Conservation (phyloP, 169 alveolate species). For the Fabrea salina region DNA sequence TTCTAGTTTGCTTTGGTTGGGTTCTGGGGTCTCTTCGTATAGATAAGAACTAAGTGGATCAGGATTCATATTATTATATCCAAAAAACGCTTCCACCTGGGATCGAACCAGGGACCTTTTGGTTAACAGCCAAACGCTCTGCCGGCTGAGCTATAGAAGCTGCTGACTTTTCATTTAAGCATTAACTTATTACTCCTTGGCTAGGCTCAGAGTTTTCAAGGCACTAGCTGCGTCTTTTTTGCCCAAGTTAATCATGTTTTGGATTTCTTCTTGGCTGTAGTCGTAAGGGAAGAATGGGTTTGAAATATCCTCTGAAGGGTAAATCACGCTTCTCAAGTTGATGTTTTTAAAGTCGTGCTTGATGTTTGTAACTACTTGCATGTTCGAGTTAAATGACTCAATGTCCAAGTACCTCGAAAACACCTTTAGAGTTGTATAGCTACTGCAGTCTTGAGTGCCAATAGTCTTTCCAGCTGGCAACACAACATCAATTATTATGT, state of each 20-base stretch:
- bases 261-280: background rate
- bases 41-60: background rate
- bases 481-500: background rate
- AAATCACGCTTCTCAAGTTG: background rate
- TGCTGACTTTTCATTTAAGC: too few species aligned
- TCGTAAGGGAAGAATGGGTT: background rate
- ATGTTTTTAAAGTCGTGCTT: background rate
- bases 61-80: background rate
- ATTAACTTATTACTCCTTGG: too few species aligned
- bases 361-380: background rate
- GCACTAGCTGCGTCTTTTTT: background rate
- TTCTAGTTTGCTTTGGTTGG: background rate
- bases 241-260: background rate
- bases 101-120: conserved; percentile 66
- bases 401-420: background rate
- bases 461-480: conserved; percentile 10
- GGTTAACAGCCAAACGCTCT: conserved; percentile 71
- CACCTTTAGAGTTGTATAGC: background rate
- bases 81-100: conserved; percentile 55
- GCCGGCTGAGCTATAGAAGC: conserved; percentile 63
- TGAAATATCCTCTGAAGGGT: background rate
- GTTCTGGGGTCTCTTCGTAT: background rate
- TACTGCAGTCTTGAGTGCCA: background rate
- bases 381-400: background rate
- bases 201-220: too few species aligned